Conservation (phyloP, 495 filamentous ascomycete species). For the Neurospora sp. region DNA sequence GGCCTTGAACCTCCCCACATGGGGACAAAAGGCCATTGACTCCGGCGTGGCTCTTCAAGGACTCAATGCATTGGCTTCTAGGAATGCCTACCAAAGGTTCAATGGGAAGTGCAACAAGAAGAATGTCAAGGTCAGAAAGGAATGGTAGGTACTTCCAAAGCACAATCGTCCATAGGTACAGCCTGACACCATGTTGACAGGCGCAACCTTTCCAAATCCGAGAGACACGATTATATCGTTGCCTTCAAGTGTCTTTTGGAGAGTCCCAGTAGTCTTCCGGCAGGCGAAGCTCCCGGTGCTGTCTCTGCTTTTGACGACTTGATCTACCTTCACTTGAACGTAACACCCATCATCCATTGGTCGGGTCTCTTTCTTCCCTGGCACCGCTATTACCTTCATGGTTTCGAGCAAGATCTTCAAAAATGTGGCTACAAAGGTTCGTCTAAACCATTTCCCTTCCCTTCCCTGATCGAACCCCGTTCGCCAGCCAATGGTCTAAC, state of each 20-base stretch:
- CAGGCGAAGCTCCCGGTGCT: conserved; percentile 19
- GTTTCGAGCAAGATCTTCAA: conserved; percentile 55
- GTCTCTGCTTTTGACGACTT: conserved; percentile 53
- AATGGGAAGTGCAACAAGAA: conserved; percentile 7
- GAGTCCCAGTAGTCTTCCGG: conserved; percentile 33
- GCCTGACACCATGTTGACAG: conserved; percentile 16
- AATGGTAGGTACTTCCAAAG: conserved; percentile 9
- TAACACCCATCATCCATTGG: conserved; percentile 50
- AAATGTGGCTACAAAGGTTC: conserved; percentile 59
- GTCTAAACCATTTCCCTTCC: not conserved
- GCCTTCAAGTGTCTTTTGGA: conserved; percentile 54
- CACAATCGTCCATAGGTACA: not conserved
- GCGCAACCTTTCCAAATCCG: conserved; percentile 29
- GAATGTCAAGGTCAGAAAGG: conserved; percentile 20
- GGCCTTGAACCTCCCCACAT: conserved; percentile 8
- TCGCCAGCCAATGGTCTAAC: not conserved
- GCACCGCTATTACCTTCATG: conserved; percentile 58
- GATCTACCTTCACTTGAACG: conserved; percentile 53
- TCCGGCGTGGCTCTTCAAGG: conserved; percentile 13
- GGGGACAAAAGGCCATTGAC: conserved; percentile 14
- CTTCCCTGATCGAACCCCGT: not conserved
- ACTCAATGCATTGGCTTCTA: conserved; percentile 13
- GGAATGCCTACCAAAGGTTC: conserved; percentile 6
- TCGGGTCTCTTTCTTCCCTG: conserved; percentile 60
- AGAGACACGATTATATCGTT: conserved; percentile 51